Percentiles rank a stretch among this genome's conserved stretches.
Evolutionary conservation across 495 filamentous ascomycete genomes (phyloP).

Genomic region (Hypoxylon crocopeplum): DNA sequence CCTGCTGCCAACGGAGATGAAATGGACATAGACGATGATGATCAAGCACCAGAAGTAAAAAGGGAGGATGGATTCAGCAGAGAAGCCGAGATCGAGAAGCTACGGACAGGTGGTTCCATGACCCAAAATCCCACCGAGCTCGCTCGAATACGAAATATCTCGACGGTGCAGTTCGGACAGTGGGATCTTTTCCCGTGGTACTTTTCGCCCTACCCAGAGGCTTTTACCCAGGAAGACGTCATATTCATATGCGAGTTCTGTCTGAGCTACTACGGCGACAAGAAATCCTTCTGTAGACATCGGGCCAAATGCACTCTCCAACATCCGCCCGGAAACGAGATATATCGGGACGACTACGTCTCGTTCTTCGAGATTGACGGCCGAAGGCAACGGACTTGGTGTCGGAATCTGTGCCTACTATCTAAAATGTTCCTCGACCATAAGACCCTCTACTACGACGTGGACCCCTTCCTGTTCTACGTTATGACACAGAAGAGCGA

Average conservation of each 20-base stretch:
- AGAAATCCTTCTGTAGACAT: constrained; percentile 81
- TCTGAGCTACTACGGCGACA: constrained; percentile 83
- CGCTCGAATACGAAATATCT: constrained; percentile 92
- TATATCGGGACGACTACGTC: constrained; percentile 92
- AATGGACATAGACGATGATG: constrained; percentile 55
- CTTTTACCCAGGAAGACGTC: constrained; percentile 82
- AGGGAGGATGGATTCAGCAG: constrained; percentile 67
- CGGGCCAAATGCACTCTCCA: constrained; percentile 88
- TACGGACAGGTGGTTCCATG: constrained; percentile 94
- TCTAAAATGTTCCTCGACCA: constrained; percentile 97
- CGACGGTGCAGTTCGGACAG: constrained; percentile 89
- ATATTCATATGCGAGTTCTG: constrained; percentile 99
- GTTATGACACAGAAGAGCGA: constrained; percentile 91
- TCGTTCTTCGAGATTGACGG: constrained; percentile 99
- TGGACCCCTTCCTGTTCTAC: constrained; percentile 98
- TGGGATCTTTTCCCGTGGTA: constrained; percentile 97
- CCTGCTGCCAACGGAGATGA: constrained; percentile 60
- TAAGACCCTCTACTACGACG: constrained; percentile 99
- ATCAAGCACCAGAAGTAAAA: constrained; percentile 48
- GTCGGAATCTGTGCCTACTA: constrained; percentile 91
- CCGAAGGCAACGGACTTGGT: constrained; percentile 93
- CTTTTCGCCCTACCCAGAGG: constrained; percentile 93
- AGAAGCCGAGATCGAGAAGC: constrained; percentile 94
- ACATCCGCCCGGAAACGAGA: constrained; percentile 96
- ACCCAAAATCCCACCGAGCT: constrained; percentile 98